Evolutionary conservation across 2,329 filamentous ascomycete species (phyloP).

Genomic region (Drechslerella dactyloides): DNA sequence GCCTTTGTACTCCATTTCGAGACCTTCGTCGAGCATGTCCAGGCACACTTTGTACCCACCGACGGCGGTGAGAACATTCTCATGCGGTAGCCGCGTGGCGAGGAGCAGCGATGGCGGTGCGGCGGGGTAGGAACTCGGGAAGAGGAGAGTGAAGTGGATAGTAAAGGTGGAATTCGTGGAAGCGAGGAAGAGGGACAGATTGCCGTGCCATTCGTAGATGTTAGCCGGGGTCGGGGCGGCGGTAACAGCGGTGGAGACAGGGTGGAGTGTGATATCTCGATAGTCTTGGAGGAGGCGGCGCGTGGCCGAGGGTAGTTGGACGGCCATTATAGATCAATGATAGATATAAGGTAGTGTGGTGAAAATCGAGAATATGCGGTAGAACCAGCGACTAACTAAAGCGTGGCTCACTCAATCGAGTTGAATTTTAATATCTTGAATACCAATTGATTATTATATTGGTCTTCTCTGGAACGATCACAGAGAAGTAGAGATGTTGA

Average conservation of each 20-base stretch:
- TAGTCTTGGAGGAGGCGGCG: constrained; percentile 48
- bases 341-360: neutral
- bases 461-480: too few species aligned
- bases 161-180: constrained; percentile 15
- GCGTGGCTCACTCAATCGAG: constrained; percentile 24
- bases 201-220: constrained; percentile 51
- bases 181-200: constrained; percentile 17
- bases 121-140: constrained; percentile 41
- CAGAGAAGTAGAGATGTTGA: too few species aligned
- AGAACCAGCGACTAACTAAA: constrained; percentile 45
- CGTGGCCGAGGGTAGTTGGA: constrained; percentile 39
- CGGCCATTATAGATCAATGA: neutral
- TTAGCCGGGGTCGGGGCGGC: constrained; percentile 30
- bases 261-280: constrained; percentile 25
- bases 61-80: constrained; percentile 39
- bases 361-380: constrained; percentile 6
- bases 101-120: constrained; percentile 42
- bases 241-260: constrained; percentile 40
- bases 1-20: constrained; percentile 42
- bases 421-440: neutral
- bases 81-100: constrained; percentile 44
- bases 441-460: too few species aligned
- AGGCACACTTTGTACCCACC: constrained; percentile 50
- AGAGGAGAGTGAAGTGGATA: constrained; percentile 45
- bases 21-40: constrained; percentile 47